Conservation (phyloP, 805 yeast genomes). For the Candida tallmaniae region DNA sequence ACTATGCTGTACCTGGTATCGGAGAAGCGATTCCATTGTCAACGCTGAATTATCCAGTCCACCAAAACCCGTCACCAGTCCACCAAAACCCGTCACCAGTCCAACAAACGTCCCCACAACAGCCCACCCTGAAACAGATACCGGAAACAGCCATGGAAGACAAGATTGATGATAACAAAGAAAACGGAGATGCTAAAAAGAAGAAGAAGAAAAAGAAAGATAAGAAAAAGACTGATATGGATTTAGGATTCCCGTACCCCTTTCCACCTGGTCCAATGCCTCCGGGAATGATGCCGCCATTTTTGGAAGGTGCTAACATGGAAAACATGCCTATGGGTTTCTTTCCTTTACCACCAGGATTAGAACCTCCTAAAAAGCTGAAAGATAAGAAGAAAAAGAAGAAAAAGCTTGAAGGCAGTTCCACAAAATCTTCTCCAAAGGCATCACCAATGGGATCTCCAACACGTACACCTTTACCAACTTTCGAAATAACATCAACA, state of each 20-base stretch:
- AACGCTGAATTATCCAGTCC: not conserved
- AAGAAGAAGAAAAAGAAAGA: constrained; percentile 14
- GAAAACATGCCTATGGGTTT: constrained; percentile 11
- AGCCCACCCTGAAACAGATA: not conserved
- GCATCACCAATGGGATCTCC: constrained; percentile 8
- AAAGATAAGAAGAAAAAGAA: constrained; percentile 16
- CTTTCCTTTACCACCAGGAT: constrained; percentile 11
- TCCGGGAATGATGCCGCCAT: constrained; percentile 13
- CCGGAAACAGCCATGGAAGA: not conserved
- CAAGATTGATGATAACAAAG: constrained; percentile 8
- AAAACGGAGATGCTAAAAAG: constrained; percentile 11
- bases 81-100: too few relatives aligned
- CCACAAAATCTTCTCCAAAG: too few relatives aligned
- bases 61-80: not conserved
- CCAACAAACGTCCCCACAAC: not conserved
- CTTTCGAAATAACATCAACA: constrained; percentile 9
- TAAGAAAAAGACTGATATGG: constrained; percentile 9
- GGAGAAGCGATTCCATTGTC: not conserved
- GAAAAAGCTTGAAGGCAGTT: constrained; percentile 11
- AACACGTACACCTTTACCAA: constrained; percentile 7
- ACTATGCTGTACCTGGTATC: constrained; percentile 19
- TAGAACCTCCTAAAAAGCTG: constrained; percentile 15
- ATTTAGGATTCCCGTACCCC: constrained; percentile 7
- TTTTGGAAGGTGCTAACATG: constrained; percentile 7
- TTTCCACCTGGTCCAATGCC: constrained; percentile 12